phyloP scores from a whole-genome alignment of 139 green algal genomes.

The Coelastrella sp. region DNA sequence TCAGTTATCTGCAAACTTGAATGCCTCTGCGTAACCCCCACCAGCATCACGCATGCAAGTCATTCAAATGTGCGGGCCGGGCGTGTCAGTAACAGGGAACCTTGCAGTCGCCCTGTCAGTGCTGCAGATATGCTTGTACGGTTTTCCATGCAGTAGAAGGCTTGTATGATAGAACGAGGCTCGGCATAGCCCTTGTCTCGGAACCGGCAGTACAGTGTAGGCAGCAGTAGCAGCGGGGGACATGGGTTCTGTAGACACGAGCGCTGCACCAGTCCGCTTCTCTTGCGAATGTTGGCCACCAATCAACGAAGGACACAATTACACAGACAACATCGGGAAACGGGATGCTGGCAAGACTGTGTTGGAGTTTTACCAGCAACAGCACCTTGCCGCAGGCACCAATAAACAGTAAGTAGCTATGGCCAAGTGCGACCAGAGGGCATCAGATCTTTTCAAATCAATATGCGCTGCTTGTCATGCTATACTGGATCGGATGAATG shows the following conservation, averaged over 20 bases:
- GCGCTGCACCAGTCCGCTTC: background rate
- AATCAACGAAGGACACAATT: constrained; percentile 7
- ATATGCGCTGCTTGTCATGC: background rate
- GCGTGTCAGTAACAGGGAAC: too few species aligned
- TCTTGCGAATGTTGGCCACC: background rate
- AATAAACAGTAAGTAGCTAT: background rate
- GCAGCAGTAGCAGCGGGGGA: background rate
- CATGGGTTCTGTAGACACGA: background rate
- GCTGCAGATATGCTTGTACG: too few species aligned
- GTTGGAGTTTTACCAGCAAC: background rate
- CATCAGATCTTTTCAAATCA: background rate
- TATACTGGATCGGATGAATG: background rate
- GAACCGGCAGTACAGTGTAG: background rate
- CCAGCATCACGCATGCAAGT: too few species aligned
- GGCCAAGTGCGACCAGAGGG: too few species aligned
- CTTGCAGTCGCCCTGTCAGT: too few species aligned
- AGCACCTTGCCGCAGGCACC: constrained; percentile 7
- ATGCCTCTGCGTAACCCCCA: too few species aligned
- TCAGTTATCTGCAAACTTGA: background rate
- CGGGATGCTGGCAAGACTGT: background rate
- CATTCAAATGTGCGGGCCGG: too few species aligned
- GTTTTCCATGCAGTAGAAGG: too few species aligned
- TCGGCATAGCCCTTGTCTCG: too few species aligned
- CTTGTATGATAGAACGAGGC: too few species aligned
- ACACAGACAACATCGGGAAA: constrained; percentile 2